Evolutionary conservation across 139 green algal species (phyloP), one percentile per base, ranked within the genome.

Genomic region (Closterium sp.): DNA sequence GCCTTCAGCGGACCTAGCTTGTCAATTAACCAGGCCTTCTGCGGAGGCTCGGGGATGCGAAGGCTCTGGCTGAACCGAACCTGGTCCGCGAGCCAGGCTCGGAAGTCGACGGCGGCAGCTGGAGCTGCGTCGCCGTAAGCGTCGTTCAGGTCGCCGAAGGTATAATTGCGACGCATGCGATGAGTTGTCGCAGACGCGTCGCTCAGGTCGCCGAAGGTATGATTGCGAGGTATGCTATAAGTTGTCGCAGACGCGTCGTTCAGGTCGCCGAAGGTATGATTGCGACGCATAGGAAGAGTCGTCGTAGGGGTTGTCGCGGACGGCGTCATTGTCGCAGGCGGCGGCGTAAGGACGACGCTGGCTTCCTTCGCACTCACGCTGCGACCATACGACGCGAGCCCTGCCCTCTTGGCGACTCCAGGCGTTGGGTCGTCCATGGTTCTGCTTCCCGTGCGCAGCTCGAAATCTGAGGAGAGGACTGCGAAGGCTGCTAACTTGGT

Each of bases 11-110:
- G 86, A n/a, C 30, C 30, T 8, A 89, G 30, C n/a, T 33, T 89
- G 23, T 34, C 36, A 28, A 86, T 34, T 12, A 87, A 85, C 25
- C 64, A n/a, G 8, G 1, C 32, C 86, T 43, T n/a, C 35, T 91
- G 84, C 32, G 88, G 12, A n/a, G 31, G 32, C 31, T 88, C 32
- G 30, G 89, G 89, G 8, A 83, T n/a, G 4, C n/a, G 19, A n/a
- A 91, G 1, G 34, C 84, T 35, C 33, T 85, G 23, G 69, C 89
- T 91, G 69, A 91, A 91, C 38, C 89, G 35, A 8, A 91, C 21
- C 89, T 91, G 89, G 35, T 91, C 89, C 89, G 34, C 89, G 81
- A 91, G 89, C 89, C 89, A 91, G n/a, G 84, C 84, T 33, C 43
- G 30, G 38, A 91, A 91, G 35, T 91, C 89, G 16, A 76, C 55